These are phyloP conservation scores for Colletotrichum sp. DNA, from an alignment of 2,329 filamentous ascomycete genomes.

Conservation along the genomic window DNA sequence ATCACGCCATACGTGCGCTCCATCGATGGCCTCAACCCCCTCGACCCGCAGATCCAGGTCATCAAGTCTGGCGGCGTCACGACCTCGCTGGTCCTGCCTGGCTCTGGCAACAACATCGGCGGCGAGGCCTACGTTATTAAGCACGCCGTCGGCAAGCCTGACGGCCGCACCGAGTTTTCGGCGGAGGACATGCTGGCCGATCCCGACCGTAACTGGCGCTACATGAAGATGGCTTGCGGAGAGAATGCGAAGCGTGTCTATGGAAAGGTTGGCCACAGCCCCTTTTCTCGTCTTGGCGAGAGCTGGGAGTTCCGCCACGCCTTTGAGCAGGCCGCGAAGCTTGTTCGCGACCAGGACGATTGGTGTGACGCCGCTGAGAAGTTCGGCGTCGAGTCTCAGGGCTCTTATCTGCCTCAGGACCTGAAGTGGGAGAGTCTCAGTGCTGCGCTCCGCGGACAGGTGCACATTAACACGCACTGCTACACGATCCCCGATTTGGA, in stretches of 20 bases:
- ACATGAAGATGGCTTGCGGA: constrained; percentile 80
- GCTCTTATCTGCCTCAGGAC: constrained; percentile 65
- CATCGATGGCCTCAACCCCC: constrained; percentile 67
- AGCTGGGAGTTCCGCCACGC: constrained; percentile 73
- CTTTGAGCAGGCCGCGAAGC: constrained; percentile 64
- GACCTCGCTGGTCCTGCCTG: constrained; percentile 69
- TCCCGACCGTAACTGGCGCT: constrained; percentile 68
- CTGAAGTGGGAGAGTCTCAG: constrained; percentile 67
- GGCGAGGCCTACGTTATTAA: constrained; percentile 75
- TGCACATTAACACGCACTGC: constrained; percentile 74
- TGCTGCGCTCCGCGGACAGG: constrained; percentile 69
- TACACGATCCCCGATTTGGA: constrained; percentile 74
- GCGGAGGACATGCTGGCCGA: constrained; percentile 69
- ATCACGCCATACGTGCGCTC: constrained; percentile 73
- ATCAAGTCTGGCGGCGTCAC: constrained; percentile 79
- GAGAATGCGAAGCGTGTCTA: constrained; percentile 72
- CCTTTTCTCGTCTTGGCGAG: constrained; percentile 69
- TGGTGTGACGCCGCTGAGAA: constrained; percentile 66
- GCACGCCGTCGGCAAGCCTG: constrained; percentile 64
- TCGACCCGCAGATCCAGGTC: constrained; percentile 69
- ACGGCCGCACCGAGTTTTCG: constrained; percentile 68
- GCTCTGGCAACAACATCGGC: constrained; percentile 75
- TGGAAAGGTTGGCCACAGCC: constrained; percentile 58
- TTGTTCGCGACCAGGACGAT: constrained; percentile 68
- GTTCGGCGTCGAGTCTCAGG: constrained; percentile 54